Evolutionary conservation across 2,329 filamentous ascomycete species (phyloP).

Genomic region (Talaromyces sp.): DNA sequence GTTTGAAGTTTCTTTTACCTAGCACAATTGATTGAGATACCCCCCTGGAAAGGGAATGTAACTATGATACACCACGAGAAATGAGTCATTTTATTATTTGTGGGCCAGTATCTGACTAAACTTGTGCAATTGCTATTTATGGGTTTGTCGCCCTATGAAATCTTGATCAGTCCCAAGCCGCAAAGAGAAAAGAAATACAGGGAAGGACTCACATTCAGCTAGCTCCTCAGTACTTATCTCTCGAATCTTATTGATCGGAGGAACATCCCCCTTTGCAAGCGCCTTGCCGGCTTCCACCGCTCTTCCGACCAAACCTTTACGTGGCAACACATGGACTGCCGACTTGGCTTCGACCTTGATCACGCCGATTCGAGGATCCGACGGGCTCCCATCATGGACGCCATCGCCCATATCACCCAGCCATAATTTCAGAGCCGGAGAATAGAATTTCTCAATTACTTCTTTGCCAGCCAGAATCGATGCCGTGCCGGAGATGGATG

Average conservation of each 20-base stretch:
- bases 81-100: neutral
- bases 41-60: slow-evolving; percentile 10
- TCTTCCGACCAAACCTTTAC: slow-evolving; percentile 58
- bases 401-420: slow-evolving; percentile 79
- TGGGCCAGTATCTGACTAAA: neutral
- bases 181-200: neutral
- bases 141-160: slow-evolving; percentile 24
- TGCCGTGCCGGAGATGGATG: slow-evolving; percentile 71
- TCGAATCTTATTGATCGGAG: slow-evolving; percentile 68
- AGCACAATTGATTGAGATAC: slow-evolving; percentile 13
- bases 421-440: slow-evolving; percentile 70
- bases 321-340: slow-evolving; percentile 63
- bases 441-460: slow-evolving; percentile 70
- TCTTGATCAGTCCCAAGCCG: neutral
- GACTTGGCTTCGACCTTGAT: slow-evolving; percentile 70
- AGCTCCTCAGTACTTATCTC: slow-evolving; percentile 65
- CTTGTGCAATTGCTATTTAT: slow-evolving; percentile 14
- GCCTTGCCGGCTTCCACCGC: slow-evolving; percentile 70
- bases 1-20: slow-evolving; percentile 1
- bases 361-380: slow-evolving; percentile 75
- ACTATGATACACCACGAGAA: neutral
- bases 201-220: slow-evolving; percentile 45
- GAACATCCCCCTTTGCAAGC: slow-evolving; percentile 63
- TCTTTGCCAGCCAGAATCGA: slow-evolving; percentile 63
- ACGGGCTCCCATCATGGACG: slow-evolving; percentile 71